phyloP scores from a whole-genome alignment of 306 rosid genomes.

The Trifolium dubium region DNA sequence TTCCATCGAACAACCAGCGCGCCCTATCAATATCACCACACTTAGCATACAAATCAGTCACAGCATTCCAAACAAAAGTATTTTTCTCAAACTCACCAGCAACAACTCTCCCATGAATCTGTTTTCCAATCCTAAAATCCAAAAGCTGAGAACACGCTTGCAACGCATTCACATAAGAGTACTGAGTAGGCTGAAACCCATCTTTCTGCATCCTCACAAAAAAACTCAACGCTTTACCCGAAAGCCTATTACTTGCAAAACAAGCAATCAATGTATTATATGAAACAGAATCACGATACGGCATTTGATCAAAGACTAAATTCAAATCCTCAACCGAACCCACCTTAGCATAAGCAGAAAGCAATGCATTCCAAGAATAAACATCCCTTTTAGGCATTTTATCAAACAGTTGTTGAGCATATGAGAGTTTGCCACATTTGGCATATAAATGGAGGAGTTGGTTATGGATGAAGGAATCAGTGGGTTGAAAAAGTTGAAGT shows the following conservation, averaged over 20 bases:
- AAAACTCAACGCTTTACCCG: conserved; percentile 49
- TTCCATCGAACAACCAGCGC: conserved; percentile 54
- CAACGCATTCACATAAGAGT: conserved; percentile 61
- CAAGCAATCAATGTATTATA: conserved; percentile 62
- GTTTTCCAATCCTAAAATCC: conserved; percentile 59
- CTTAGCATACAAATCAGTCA: conserved; percentile 55
- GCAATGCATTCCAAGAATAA: conserved; percentile 69
- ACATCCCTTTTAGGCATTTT: conserved; percentile 59
- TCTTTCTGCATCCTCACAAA: conserved; percentile 58
- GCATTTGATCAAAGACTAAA: conserved; percentile 57
- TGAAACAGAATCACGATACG: conserved; percentile 56
- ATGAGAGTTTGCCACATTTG: conserved; percentile 53
- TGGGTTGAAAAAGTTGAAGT: conserved; percentile 59
- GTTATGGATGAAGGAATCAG: conserved; percentile 60
- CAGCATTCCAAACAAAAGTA: conserved; percentile 48
- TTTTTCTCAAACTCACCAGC: conserved; percentile 40
- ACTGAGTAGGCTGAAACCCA: conserved; percentile 55
- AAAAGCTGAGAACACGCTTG: conserved; percentile 61
- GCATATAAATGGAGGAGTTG: conserved; percentile 63
- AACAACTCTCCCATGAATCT: conserved; percentile 62
- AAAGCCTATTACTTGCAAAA: conserved; percentile 51
- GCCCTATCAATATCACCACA: conserved; percentile 53
- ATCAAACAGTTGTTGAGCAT: conserved; percentile 61
- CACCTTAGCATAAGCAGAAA: conserved; percentile 55
- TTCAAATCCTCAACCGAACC: conserved; percentile 46